A percentile compares a stretch with the other conserved stretches of the same genome.
Evolutionary conservation across 2,329 filamentous ascomycete genomes (phyloP).

Genomic region (Ophidiomyces ophidiicola): DNA sequence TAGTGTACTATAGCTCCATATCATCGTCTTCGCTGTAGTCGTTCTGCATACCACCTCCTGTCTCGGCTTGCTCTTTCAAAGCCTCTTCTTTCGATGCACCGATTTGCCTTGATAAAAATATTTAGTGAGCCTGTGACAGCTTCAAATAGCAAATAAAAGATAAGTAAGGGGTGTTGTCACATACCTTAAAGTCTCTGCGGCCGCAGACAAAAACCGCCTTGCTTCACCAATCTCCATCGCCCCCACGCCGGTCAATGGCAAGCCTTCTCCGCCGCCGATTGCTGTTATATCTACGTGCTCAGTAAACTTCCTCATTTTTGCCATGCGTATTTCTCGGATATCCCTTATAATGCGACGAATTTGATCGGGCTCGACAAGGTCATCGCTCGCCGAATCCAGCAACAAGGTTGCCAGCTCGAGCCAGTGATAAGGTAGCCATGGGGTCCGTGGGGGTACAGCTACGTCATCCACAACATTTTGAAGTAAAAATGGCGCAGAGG

Average conservation of each 20-base stretch:
- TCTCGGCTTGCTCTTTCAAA: constrained; percentile 63
- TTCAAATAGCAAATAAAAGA: neutral
- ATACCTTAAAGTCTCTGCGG: constrained; percentile 69
- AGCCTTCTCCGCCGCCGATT: constrained; percentile 53
- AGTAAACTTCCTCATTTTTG: constrained; percentile 71
- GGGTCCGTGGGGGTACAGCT: constrained; percentile 1
- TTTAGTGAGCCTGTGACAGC: constrained; percentile 11
- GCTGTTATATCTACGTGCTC: constrained; percentile 50
- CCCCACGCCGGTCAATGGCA: constrained; percentile 68
- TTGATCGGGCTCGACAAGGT: constrained; percentile 61
- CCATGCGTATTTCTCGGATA: constrained; percentile 73
- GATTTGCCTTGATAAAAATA: constrained; percentile 47
- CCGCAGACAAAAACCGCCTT: constrained; percentile 67
- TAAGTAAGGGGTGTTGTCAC: no score
- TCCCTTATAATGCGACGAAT: constrained; percentile 67
- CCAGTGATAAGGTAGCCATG: constrained; percentile 83
- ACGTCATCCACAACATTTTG: constrained; percentile 52
- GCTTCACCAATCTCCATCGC: constrained; percentile 88
- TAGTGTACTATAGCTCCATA: constrained; percentile 36
- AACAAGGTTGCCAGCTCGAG: constrained; percentile 80
- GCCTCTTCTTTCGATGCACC: constrained; percentile 68
- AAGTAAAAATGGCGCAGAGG: constrained; percentile 63
- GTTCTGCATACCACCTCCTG: constrained; percentile 42
- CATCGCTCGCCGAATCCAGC: constrained; percentile 71
- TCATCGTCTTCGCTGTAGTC: constrained; percentile 53